These are phyloP conservation scores for Calonectria hawksworthii DNA, from an alignment of 2,329 filamentous ascomycete species.

Conservation along the genomic window DNA sequence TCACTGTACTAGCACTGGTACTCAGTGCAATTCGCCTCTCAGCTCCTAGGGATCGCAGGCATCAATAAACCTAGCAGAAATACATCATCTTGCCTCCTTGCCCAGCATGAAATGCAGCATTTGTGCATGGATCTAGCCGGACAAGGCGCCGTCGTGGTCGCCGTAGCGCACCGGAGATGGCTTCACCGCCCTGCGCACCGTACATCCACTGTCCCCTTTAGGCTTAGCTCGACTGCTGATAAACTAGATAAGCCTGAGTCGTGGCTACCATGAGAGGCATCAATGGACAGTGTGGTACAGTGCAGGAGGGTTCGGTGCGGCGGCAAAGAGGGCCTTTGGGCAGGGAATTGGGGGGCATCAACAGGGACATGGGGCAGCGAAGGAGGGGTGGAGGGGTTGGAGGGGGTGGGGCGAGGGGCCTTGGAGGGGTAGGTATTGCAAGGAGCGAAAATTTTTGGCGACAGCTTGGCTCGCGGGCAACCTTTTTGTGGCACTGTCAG, in stretches of 20 bases:
- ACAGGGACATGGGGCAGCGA: conserved; percentile 26
- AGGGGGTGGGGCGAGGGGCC: conserved; percentile 25
- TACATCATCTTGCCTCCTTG: conserved; percentile 28
- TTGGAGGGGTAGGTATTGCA: conserved; percentile 35
- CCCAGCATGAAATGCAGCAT: conserved; percentile 32
- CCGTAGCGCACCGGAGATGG: conserved; percentile 6
- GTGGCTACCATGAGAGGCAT: conserved; percentile 27
- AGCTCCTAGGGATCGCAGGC: neutral
- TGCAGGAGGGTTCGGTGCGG: conserved; percentile 17
- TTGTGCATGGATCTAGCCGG: conserved; percentile 41
- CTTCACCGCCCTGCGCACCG: conserved; percentile 45
- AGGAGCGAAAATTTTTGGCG: conserved; percentile 42
- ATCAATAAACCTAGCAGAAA: conserved; percentile 10
- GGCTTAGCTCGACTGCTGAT: conserved; percentile 43
- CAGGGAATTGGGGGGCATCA: conserved; percentile 7
- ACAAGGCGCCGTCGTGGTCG: conserved; percentile 23
- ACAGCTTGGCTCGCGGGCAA: conserved; percentile 26
- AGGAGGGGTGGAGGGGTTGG: conserved; percentile 46
- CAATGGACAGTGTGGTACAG: conserved; percentile 20
- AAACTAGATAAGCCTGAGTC: conserved; percentile 52
- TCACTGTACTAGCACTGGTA: neutral
- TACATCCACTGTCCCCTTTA: conserved; percentile 24
- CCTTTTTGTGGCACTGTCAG: conserved; percentile 18
- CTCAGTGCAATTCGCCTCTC: conserved; percentile 14
- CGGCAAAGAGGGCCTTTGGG: conserved; percentile 12